These are phyloP conservation scores for Mortierella sp. DNA, from an alignment of 371 early-diverging fungal species.

Conservation along the genomic window DNA sequence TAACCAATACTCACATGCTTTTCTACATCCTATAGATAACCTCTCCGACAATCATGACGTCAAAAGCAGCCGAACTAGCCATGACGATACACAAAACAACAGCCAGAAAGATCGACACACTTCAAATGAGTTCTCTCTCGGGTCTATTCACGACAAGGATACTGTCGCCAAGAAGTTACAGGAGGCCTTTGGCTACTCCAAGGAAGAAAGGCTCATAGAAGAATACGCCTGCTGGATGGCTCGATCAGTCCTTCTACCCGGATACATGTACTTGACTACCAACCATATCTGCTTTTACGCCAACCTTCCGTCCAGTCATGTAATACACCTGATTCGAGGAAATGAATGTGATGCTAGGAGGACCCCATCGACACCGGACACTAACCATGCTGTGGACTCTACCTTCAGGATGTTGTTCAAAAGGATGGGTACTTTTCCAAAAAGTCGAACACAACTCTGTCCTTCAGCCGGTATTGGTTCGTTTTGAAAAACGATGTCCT, in stretches of 20 bases:
- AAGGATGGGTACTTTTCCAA: conserved; percentile 75
- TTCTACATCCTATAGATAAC: too few species aligned
- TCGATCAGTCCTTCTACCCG: conserved; percentile 73
- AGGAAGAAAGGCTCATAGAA: conserved; percentile 62
- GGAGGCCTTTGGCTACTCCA: conserved; percentile 67
- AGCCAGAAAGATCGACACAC: background rate
- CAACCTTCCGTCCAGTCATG: conserved; percentile 58
- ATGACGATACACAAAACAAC: background rate
- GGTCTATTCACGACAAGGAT: conserved; percentile 21
- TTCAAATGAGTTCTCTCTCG: conserved; percentile 8
- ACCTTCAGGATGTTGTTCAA: conserved; percentile 58
- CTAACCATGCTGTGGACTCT: background rate
- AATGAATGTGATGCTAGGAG: background rate
- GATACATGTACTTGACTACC: conserved; percentile 75
- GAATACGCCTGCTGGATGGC: conserved; percentile 81
- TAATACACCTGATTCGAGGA: background rate
- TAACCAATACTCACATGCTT: too few species aligned
- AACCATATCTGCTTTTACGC: conserved; percentile 77
- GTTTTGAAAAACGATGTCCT: conserved; percentile 73
- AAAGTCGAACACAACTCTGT: conserved; percentile 55
- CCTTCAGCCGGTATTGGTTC: conserved; percentile 72
- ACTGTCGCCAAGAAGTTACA: conserved; percentile 64
- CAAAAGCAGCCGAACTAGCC: background rate
- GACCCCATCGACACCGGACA: background rate
- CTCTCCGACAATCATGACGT: too few species aligned